Conservation (phyloP, 2,329 filamentous ascomycete genomes). For the Zasmidium citrigriseum region DNA sequence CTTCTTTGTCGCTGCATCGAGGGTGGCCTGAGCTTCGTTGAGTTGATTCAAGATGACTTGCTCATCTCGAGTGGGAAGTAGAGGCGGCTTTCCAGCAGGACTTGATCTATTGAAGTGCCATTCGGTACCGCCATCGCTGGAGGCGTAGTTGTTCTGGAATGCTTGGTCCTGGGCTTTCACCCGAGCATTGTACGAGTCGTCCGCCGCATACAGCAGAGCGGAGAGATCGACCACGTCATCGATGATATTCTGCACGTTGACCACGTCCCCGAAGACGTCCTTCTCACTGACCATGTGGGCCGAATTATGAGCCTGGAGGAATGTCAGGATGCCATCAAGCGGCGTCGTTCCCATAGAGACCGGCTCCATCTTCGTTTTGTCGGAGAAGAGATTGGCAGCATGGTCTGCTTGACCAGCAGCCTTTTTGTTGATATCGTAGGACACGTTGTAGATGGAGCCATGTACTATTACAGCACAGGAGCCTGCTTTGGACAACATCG, state of each 20-base stretch:
- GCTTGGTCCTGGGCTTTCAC: slow-evolving; percentile 6
- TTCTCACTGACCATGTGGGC: not conserved
- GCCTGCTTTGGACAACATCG: not conserved
- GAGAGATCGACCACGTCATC: not conserved
- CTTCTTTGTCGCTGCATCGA: not conserved
- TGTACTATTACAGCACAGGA: not conserved
- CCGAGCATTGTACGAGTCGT: slow-evolving; percentile 6
- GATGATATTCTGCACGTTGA: not conserved
- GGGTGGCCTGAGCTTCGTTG: not conserved
- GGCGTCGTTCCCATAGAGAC: slow-evolving; percentile 14
- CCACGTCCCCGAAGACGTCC: not conserved
- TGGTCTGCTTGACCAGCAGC: not conserved
- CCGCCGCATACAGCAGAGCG: slow-evolving; percentile 1
- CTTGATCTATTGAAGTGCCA: not conserved
- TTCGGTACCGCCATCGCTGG: not conserved
- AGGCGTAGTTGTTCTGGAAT: slow-evolving; percentile 5
- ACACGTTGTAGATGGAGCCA: slow-evolving; percentile 10
- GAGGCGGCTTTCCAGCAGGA: not conserved
- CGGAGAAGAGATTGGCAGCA: not conserved
- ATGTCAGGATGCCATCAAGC: slow-evolving; percentile 8
- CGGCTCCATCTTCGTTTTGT: not conserved
- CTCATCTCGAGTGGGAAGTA: not conserved
- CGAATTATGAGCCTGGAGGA: slow-evolving; percentile 2
- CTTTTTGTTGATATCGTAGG: not conserved
- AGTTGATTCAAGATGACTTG: not conserved